Evolutionary conservation across 148 eudicot genomes (phyloP).

Genomic region (Rhododendron ovatum): DNA sequence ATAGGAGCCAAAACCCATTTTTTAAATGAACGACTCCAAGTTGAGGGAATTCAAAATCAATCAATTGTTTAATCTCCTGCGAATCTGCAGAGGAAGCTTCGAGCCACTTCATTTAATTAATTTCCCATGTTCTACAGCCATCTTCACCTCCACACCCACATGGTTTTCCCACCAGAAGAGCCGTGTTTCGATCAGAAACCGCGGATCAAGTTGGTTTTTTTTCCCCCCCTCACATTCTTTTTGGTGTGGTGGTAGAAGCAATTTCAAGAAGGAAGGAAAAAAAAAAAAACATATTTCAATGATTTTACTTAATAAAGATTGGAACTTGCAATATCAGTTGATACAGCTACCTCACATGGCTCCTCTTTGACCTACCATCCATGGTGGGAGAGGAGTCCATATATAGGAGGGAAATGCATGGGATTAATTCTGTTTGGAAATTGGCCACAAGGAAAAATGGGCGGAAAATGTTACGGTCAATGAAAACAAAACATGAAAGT

Average conservation of each 20-base stretch:
- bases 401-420: neutral
- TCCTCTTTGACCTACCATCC: conserved; percentile 27
- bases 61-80: neutral
- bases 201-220: conserved; percentile 18
- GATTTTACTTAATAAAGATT: too few species aligned
- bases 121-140: conserved; percentile 45
- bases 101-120: conserved; percentile 31
- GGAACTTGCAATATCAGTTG: neutral
- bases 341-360: conserved; percentile 25
- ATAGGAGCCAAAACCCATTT: neutral
- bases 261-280: neutral
- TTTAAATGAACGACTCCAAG: neutral
- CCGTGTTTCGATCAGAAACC: conserved; percentile 25
- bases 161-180: conserved; percentile 32
- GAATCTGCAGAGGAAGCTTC: neutral
- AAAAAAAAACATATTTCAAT: too few species aligned
- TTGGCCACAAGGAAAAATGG: too few species aligned
- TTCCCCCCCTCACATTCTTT: neutral
- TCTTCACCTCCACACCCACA: conserved; percentile 34
- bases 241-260: conserved; percentile 4
- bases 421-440: too few species aligned
- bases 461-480: too few species aligned
- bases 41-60: neutral
- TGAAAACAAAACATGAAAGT: too few species aligned
- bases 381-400: neutral